Conservation (phyloP, 1,284 basidiomycete genomes). For the Austropuccinia psidii region DNA sequence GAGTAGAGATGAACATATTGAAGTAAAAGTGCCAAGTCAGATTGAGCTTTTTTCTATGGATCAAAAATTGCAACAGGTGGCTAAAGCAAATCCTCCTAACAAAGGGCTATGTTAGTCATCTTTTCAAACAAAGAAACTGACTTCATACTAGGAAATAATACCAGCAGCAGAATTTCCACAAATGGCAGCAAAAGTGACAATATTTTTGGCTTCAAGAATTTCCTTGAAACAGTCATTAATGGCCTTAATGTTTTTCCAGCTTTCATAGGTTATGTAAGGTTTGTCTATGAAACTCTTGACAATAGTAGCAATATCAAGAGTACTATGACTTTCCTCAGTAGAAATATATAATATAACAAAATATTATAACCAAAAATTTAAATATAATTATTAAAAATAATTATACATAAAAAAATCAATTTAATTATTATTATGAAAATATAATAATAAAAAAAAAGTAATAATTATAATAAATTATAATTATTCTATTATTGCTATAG, state of each 20-base stretch:
- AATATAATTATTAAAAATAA: too few relatives aligned
- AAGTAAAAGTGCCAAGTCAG: constrained; percentile 42
- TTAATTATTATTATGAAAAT: too few relatives aligned
- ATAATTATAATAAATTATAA: too few relatives aligned
- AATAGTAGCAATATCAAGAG: too few relatives aligned
- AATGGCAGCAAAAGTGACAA: constrained; percentile 51
- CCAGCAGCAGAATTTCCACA: constrained; percentile 51
- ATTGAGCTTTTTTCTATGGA: constrained; percentile 40
- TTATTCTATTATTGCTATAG: too few relatives aligned
- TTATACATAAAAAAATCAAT: too few relatives aligned
- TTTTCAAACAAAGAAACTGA: neutral
- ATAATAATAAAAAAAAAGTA: too few relatives aligned
- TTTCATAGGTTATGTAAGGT: constrained; percentile 50
- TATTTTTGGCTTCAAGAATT: constrained; percentile 48
- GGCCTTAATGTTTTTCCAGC: constrained; percentile 52
- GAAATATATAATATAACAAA: too few relatives aligned
- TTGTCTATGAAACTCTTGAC: too few relatives aligned
- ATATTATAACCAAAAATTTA: too few relatives aligned
- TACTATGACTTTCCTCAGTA: too few relatives aligned
- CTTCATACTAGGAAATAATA: neutral
- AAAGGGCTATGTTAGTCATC: neutral
- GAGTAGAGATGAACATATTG: constrained; percentile 45
- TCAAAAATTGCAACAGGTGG: constrained; percentile 50
- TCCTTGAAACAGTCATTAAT: constrained; percentile 50
- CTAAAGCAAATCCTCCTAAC: constrained; percentile 51